phyloP scores from a whole-genome alignment of 345 rosid genomes.

The Acer yangbiense region DNA sequence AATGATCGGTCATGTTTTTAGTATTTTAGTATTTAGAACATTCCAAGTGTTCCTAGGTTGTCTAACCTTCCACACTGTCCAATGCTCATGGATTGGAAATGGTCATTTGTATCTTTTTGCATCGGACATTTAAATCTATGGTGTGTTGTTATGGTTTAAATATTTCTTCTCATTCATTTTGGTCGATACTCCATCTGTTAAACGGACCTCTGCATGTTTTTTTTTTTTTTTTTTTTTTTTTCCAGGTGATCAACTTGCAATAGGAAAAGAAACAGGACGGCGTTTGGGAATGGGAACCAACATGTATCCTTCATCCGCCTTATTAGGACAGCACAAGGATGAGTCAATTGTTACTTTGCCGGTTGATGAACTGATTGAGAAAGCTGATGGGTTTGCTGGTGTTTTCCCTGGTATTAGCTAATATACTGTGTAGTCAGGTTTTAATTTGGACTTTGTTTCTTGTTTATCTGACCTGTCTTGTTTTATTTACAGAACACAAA shows the following conservation, averaged over 20 bases:
- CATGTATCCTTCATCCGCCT: constrained; percentile 68
- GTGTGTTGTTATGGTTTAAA: background rate
- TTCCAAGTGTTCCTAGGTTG: background rate
- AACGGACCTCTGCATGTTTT: background rate
- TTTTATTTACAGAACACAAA: constrained; percentile 55
- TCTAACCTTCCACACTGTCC: background rate
- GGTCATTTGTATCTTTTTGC: background rate
- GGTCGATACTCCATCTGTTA: background rate
- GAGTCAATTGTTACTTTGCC: constrained; percentile 61
- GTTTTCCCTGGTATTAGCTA: constrained; percentile 61
- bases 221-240: background rate
- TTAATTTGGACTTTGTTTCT: background rate
- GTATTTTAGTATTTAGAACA: background rate
- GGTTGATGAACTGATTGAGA: constrained; percentile 60
- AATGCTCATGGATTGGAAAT: background rate
- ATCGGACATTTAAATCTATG: background rate
- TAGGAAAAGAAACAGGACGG: constrained; percentile 69
- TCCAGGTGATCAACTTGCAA: constrained; percentile 69
- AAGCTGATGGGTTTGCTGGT: constrained; percentile 70
- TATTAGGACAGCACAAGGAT: constrained; percentile 65
- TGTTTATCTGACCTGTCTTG: background rate
- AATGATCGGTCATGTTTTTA: background rate
- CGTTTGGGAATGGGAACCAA: constrained; percentile 74
- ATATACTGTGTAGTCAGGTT: background rate
- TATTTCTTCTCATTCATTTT: constrained; percentile 6